Evolutionary conservation across 108 stramenopile species (phyloP), one percentile per base, ranked within the genome.

Genomic region (Bacterosira constricta): DNA sequence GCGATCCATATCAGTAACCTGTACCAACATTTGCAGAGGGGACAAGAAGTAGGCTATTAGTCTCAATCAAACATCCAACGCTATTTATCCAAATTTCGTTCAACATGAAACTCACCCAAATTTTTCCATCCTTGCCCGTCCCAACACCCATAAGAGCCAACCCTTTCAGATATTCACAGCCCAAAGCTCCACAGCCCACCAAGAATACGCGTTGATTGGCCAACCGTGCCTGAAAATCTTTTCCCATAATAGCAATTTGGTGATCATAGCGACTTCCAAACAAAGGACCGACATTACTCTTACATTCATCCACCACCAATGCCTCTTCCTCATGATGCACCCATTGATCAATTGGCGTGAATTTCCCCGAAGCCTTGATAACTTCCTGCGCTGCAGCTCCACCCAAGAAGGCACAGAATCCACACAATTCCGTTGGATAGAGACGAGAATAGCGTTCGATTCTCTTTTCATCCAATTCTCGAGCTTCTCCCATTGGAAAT

Each of bases 311-410:
- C 81, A 75, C 66, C 64, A 75, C 88, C 71, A 88, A 37, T 70
- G 50, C 53, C 17, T 71, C 71, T 76, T 77, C 56, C 66, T 82
- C 81, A 64, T 86, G 61, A 75, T 57, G 73, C 55, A 90, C 73
- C 88, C 90, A 72, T 82, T 82, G 81, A 56, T 83, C 76, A 47
- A 95, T 82, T 1, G 92, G 94, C 11, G 92, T 89, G 80, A 83
- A 95, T 70, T 94, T 94, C 12, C 94, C 94, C 12, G 88, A 86
- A 18, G 80, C 69, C 74, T 95, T 95, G 55, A 95, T 91, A 4
- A 94, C 90, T 63, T 95, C 94, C 75, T 95, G 94, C 4, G 94
- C 94, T 31, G 87, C 88, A 0, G 92, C 90, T 34, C 94, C 94
- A 17, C 94, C 94, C 47, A 92, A 75, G 72, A 91, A 93, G 7